These are phyloP conservation scores for Beauveria scarabaeidicola DNA, from an alignment of 2,329 filamentous ascomycete species.

Conservation along the genomic window DNA sequence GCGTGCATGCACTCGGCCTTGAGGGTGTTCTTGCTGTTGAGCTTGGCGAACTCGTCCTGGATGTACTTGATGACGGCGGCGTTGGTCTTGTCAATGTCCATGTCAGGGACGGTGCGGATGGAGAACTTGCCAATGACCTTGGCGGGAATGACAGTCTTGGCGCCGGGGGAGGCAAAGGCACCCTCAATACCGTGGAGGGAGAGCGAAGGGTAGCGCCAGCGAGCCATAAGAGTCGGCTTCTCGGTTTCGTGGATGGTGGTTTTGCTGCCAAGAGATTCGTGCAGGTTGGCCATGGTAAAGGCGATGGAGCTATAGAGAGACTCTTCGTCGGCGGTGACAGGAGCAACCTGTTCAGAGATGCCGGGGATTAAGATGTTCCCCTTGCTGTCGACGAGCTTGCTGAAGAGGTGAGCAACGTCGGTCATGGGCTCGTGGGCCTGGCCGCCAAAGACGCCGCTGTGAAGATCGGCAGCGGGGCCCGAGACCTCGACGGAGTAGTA, in stretches of 20 bases:
- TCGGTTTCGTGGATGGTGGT: constrained; percentile 84
- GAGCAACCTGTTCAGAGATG: constrained; percentile 85
- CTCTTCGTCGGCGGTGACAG: constrained; percentile 78
- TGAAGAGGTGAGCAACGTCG: constrained; percentile 76
- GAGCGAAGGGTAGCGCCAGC: constrained; percentile 91
- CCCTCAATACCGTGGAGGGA: constrained; percentile 94
- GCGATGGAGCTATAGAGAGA: constrained; percentile 80
- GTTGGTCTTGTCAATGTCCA: constrained; percentile 89
- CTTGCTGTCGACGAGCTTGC: constrained; percentile 74
- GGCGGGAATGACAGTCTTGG: constrained; percentile 97
- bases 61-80: constrained; percentile 76
- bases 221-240: constrained; percentile 86
- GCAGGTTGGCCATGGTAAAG: constrained; percentile 93
- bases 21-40: constrained; percentile 86
- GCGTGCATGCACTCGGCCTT: constrained; percentile 77
- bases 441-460: constrained; percentile 94
- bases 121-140: constrained; percentile 98
- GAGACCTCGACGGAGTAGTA: constrained; percentile 92
- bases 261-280: constrained; percentile 82
- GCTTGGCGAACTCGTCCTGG: constrained; percentile 73
- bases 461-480: constrained; percentile 85
- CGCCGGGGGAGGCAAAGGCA: constrained; percentile 84
- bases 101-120: constrained; percentile 93
- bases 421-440: constrained; percentile 98
- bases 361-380: constrained; percentile 95